A percentile compares a stretch with the other conserved stretches of the same genome.
Conservation (phyloP, 768 basidiomycete species). For the Boletus rubescentipes region DNA sequence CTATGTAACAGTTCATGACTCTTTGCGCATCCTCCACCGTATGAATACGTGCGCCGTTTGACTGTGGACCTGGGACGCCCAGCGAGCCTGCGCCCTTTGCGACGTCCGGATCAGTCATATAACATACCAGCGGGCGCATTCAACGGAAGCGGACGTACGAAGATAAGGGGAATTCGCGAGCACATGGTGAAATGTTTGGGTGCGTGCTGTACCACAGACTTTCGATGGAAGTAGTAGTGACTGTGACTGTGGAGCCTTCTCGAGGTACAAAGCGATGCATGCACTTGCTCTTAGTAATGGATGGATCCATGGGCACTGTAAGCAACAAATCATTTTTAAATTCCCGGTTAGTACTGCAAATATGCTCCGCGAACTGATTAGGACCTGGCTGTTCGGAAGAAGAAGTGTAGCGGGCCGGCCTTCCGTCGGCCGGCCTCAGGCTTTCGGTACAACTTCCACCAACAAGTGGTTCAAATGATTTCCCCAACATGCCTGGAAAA, state of each 20-base stretch:
- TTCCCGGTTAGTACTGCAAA: too few relatives aligned
- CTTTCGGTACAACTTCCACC: too few relatives aligned
- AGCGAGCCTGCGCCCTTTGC: slow-evolving; percentile 22
- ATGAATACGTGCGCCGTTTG: slow-evolving; percentile 23
- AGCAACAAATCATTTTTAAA: too few relatives aligned
- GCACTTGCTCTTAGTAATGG: too few relatives aligned
- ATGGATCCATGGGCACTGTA: too few relatives aligned
- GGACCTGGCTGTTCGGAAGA: too few relatives aligned
- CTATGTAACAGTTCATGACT: slow-evolving; percentile 12
- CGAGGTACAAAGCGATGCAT: too few relatives aligned
- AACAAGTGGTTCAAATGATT: too few relatives aligned
- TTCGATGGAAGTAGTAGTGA: background rate
- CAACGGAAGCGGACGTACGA: slow-evolving; percentile 4
- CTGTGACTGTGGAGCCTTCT: background rate
- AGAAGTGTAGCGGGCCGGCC: background rate
- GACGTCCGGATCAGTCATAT: background rate
- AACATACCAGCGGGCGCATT: background rate
- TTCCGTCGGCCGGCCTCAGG: background rate
- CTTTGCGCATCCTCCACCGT: slow-evolving; percentile 15
- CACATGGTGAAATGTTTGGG: background rate
- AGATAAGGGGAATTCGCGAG: slow-evolving; percentile 10
- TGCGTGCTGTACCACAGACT: background rate
- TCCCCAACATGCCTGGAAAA: background rate
- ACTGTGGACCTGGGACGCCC: slow-evolving; percentile 17
- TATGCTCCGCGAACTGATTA: too few relatives aligned